Conservation (phyloP, 2,329 filamentous ascomycete genomes). For the Lojkania enalia region DNA sequence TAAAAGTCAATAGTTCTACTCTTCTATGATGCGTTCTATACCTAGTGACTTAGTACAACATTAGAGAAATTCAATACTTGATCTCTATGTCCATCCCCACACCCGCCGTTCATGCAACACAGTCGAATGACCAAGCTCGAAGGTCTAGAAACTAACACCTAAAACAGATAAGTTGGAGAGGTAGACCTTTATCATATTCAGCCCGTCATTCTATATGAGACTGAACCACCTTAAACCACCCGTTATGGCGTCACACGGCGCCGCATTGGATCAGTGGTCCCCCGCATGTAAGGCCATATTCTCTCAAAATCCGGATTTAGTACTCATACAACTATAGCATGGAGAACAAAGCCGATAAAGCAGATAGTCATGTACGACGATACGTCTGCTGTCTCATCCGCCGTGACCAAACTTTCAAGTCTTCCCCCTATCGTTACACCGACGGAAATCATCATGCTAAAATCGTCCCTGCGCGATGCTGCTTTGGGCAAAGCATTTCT, state of each 20-base stretch:
- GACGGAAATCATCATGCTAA: conserved; percentile 77
- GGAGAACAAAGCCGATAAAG: conserved; percentile 78
- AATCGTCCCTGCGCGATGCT: conserved; percentile 78
- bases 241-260: neutral
- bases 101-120: no score
- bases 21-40: no score
- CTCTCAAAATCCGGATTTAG: neutral
- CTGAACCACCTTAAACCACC: neutral
- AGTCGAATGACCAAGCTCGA: no score
- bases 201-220: neutral
- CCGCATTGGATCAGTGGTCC: neutral
- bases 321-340: conserved; percentile 53
- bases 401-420: conserved; percentile 65
- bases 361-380: conserved; percentile 74
- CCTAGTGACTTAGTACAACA: no score
- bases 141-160: no score
- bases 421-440: conserved; percentile 81
- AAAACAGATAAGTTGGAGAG: no score
- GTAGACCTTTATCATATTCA: neutral
- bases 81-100: no score
- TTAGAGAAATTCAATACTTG: no score
- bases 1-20: no score
- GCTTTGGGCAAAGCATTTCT: conserved; percentile 90
- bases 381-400: conserved; percentile 59
- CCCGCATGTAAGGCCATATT: neutral